Percentiles rank a stretch among this genome's conserved stretches.
phyloP scores from a whole-genome alignment of 345 rosid species.

The Bruguiera gymnorhiza region DNA sequence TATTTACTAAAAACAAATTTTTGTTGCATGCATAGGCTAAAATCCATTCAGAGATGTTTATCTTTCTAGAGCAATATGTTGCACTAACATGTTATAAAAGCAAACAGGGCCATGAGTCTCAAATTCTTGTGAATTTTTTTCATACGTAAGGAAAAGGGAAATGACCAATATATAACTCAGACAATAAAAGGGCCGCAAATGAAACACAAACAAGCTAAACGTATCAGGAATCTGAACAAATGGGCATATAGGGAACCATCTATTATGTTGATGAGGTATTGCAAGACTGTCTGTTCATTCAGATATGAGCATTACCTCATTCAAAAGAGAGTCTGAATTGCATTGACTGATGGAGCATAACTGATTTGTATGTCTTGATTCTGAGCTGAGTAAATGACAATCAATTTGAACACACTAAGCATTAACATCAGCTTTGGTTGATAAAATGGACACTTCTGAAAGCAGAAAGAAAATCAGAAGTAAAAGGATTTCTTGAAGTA shows the following conservation, averaged over 20 bases:
- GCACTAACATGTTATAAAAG: too few species aligned
- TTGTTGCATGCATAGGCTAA: too few species aligned
- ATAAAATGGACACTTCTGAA: not conserved
- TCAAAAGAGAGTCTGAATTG: slow-evolving; percentile 76
- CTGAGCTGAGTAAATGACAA: slow-evolving; percentile 60
- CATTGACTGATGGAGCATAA: slow-evolving; percentile 95
- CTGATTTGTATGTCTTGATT: slow-evolving; percentile 79
- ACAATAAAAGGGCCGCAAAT: too few species aligned
- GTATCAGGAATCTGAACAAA: not conserved
- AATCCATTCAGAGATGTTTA: too few species aligned
- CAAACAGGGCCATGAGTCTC: too few species aligned
- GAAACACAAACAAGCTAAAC: too few species aligned
- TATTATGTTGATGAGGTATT: not conserved
- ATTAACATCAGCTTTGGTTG: not conserved
- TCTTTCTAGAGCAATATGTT: too few species aligned
- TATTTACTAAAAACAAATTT: too few species aligned
- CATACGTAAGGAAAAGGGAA: too few species aligned
- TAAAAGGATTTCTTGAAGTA: too few species aligned
- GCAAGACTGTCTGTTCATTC: not conserved
- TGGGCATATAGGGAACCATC: not conserved
- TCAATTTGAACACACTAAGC: slow-evolving; percentile 26
- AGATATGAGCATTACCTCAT: slow-evolving; percentile 52
- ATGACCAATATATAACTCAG: too few species aligned
- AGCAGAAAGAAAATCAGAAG: not conserved
- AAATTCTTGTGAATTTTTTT: too few species aligned